Evolutionary conservation across 257 asterid species (phyloP).

Genomic region (Rauvolfia tetraphylla): DNA sequence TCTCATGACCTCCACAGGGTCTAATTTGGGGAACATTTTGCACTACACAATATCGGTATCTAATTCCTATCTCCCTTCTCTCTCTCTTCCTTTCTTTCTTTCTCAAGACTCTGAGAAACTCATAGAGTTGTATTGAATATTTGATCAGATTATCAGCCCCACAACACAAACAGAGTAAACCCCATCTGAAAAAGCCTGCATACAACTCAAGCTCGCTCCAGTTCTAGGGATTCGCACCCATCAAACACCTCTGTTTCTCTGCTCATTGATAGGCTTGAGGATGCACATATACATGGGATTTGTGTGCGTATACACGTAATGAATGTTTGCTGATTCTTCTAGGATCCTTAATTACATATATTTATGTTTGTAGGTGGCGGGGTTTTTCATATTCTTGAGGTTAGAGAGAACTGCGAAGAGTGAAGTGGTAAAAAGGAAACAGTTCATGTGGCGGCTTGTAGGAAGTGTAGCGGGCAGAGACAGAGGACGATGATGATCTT

Average conservation of each 20-base stretch:
- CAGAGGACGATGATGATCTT: constrained; percentile 22
- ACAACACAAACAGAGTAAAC: constrained; percentile 32
- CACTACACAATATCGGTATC: constrained; percentile 52
- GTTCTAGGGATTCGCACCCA: constrained; percentile 51
- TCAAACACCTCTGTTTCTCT: neutral
- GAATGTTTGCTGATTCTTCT: neutral
- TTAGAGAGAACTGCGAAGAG: too few relatives aligned
- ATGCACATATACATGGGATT: neutral
- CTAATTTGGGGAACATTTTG: constrained; percentile 58
- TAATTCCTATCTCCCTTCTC: constrained; percentile 39
- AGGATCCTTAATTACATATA: neutral
- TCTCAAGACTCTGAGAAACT: neutral
- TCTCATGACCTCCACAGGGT: constrained; percentile 50
- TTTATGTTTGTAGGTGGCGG: too few relatives aligned
- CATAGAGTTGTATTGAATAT: constrained; percentile 19
- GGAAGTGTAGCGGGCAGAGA: constrained; percentile 20
- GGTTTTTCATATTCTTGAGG: neutral
- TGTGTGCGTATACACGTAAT: neutral
- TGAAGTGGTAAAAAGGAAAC: neutral
- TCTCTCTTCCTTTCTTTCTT: constrained; percentile 15
- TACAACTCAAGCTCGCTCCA: constrained; percentile 48
- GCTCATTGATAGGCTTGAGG: neutral
- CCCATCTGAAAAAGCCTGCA: constrained; percentile 65
- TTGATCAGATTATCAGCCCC: constrained; percentile 43
- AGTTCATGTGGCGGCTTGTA: constrained; percentile 41